A percentile compares a stretch with the other conserved stretches of the same genome.
phyloP scores from a whole-genome alignment of 2,329 filamentous ascomycete genomes.

The Hymenotorrendiella dingleyae region DNA sequence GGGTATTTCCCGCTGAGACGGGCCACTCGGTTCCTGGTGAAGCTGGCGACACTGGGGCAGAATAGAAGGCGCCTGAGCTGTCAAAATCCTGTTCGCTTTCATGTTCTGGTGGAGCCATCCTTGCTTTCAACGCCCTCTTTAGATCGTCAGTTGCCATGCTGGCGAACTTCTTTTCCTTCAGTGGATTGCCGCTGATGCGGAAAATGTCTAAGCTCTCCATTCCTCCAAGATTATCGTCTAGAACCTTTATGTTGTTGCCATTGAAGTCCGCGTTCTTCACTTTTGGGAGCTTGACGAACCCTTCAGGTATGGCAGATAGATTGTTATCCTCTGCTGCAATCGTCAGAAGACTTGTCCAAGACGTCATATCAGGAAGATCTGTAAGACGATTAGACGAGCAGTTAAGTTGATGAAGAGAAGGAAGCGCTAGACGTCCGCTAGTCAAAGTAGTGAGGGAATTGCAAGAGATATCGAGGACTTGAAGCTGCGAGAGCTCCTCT shows the following conservation, averaged over 20 bases:
- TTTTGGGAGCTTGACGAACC: constrained; percentile 61
- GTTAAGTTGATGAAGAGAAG: constrained; percentile 66
- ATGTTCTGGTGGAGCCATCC: constrained; percentile 50
- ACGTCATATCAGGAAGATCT: constrained; percentile 64
- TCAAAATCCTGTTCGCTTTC: constrained; percentile 24
- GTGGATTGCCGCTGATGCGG: constrained; percentile 79
- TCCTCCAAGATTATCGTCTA: constrained; percentile 70
- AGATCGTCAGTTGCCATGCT: constrained; percentile 75
- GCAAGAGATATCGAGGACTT: constrained; percentile 69
- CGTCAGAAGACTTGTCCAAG: constrained; percentile 67
- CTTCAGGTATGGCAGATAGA: constrained; percentile 67
- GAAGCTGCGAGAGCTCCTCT: constrained; percentile 55
- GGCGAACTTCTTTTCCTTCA: constrained; percentile 81
- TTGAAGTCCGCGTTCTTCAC: constrained; percentile 77
- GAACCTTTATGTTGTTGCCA: constrained; percentile 70
- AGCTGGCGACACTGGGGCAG: constrained; percentile 21
- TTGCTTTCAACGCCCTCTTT: constrained; percentile 64
- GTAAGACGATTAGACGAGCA: constrained; percentile 78
- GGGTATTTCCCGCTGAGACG: constrained; percentile 40
- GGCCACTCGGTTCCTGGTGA: constrained; percentile 26
- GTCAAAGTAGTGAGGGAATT: constrained; percentile 56
- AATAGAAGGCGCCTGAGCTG: constrained; percentile 30
- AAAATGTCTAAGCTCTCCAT: constrained; percentile 76
- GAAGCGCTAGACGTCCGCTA: constrained; percentile 40
- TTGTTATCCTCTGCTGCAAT: constrained; percentile 78